Evolutionary conservation across 2,329 filamentous ascomycete genomes (phyloP).

Genomic region (Venturia carpophila): DNA sequence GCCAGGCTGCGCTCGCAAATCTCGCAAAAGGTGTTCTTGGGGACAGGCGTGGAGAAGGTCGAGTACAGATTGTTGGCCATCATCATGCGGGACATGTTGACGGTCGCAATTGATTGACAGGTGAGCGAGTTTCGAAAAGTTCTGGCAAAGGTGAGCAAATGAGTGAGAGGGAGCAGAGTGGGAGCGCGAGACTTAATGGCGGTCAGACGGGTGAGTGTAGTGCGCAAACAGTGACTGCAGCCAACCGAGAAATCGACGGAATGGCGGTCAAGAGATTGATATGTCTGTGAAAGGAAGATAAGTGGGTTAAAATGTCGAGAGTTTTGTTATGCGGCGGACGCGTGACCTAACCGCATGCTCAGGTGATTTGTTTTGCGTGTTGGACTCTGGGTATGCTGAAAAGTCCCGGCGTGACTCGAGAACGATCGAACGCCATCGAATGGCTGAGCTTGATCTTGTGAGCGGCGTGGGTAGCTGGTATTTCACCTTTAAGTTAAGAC

Average conservation of each 20-base stretch:
- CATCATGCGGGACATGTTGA: neutral
- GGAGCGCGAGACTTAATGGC: neutral
- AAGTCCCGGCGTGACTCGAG: neutral
- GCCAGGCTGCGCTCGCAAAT: neutral
- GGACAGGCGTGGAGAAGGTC: neutral
- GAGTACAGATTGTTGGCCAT: neutral
- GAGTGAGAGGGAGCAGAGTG: neutral
- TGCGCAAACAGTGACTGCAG: constrained; percentile 5
- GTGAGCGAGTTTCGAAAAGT: neutral
- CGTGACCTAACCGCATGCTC: neutral
- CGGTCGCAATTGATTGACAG: neutral
- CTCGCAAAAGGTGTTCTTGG: neutral
- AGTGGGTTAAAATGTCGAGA: neutral
- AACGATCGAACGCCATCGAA: neutral
- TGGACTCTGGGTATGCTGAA: neutral
- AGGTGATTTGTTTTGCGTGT: neutral
- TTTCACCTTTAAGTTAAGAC: neutral
- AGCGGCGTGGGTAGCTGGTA: neutral
- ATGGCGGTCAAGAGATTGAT: constrained; percentile 4
- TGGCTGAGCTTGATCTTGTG: neutral
- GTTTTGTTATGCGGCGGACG: neutral
- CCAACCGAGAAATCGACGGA: neutral
- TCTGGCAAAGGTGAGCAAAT: neutral
- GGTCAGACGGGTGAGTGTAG: constrained; percentile 3
- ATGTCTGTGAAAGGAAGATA: neutral